phyloP scores from a whole-genome alignment of 2,329 filamentous ascomycete species.

The Trichocomaceae sp. region DNA sequence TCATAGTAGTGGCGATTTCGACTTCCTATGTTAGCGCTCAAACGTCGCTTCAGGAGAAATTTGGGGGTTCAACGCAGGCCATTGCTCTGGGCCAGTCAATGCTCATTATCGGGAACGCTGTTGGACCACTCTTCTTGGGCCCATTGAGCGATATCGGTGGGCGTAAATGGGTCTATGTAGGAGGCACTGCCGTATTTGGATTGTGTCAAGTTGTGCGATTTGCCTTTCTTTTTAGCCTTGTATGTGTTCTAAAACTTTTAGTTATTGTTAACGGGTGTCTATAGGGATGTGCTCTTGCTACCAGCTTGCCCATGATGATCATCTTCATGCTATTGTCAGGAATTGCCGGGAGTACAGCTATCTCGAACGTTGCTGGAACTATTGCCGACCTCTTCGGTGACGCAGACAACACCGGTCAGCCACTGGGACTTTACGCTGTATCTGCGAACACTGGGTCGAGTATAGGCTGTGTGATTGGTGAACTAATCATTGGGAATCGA shows the following conservation, averaged over 20 bases:
- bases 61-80: constrained; percentile 32
- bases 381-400: constrained; percentile 34
- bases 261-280: neutral
- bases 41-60: constrained; percentile 33
- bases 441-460: constrained; percentile 37
- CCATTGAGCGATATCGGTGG: constrained; percentile 39
- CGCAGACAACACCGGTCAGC: constrained; percentile 35
- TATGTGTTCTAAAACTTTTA: too few relatives aligned
- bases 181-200: constrained; percentile 29
- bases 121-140: constrained; percentile 38
- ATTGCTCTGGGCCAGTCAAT: constrained; percentile 37
- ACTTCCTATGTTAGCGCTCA: constrained; percentile 38
- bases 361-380: constrained; percentile 33
- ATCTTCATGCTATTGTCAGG: constrained; percentile 35
- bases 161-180: constrained; percentile 42
- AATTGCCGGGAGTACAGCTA: constrained; percentile 29
- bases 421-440: constrained; percentile 40
- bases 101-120: constrained; percentile 39
- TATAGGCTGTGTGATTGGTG: constrained; percentile 36
- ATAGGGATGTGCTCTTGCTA: constrained; percentile 27
- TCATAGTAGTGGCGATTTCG: constrained; percentile 35
- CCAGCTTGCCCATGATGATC: constrained; percentile 34
- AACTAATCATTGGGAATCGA: constrained; percentile 33
- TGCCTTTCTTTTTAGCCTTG: neutral
- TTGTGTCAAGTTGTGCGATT: constrained; percentile 26